phyloP scores from a whole-genome alignment of 2,329 filamentous ascomycete genomes.

The Aureobasidium sp. region DNA sequence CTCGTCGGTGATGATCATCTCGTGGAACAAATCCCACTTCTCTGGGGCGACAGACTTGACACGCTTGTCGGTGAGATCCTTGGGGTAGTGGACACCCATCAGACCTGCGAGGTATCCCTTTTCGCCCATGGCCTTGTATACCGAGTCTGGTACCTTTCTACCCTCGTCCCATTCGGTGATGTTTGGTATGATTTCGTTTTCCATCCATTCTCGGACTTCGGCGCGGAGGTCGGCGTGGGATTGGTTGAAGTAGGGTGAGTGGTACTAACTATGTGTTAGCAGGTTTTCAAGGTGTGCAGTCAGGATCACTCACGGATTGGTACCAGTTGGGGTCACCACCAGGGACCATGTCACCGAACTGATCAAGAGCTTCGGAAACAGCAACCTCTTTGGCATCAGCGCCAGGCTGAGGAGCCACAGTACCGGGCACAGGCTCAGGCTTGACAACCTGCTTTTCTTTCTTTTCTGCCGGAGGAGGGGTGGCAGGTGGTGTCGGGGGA shows the following conservation, averaged over 20 bases:
- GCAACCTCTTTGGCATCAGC: conserved; percentile 44
- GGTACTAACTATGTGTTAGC: conserved; percentile 52
- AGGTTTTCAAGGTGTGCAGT: background rate
- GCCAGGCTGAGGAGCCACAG: conserved; percentile 31
- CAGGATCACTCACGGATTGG: conserved; percentile 59
- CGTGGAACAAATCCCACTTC: conserved; percentile 98
- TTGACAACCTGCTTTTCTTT: conserved; percentile 42
- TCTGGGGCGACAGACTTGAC: conserved; percentile 74
- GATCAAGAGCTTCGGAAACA: conserved; percentile 60
- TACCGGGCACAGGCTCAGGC: conserved; percentile 51
- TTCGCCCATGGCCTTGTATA: conserved; percentile 94
- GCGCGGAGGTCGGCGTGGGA: conserved; percentile 82
- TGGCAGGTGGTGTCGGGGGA: conserved; percentile 43
- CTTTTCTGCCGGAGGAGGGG: conserved; percentile 35
- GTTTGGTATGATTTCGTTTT: conserved; percentile 78
- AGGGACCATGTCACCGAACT: conserved; percentile 78
- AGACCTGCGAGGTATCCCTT: conserved; percentile 90
- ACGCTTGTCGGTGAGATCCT: conserved; percentile 52
- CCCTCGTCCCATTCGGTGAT: conserved; percentile 97
- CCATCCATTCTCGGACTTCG: conserved; percentile 89
- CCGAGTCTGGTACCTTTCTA: conserved; percentile 74
- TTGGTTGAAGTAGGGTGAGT: conserved; percentile 95
- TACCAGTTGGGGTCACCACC: conserved; percentile 94
- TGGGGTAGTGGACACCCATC: conserved; percentile 72
- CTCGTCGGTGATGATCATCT: conserved; percentile 92